Base-by-base conservation (phyloP, 1,284 basidiomycete species). In the Malassezia sympodialis region DNA sequence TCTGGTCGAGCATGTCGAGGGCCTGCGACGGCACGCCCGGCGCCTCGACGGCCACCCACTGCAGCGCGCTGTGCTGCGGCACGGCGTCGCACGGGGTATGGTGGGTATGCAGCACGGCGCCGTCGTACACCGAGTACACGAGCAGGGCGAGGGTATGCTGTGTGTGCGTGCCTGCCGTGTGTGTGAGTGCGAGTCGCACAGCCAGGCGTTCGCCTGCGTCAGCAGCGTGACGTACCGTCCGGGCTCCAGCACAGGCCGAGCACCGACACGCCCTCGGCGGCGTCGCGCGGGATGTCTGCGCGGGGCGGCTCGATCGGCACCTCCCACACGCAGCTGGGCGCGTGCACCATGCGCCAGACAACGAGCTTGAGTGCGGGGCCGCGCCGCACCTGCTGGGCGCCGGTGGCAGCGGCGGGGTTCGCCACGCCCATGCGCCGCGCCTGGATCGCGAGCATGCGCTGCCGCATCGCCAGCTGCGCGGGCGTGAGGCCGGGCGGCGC, bases 391-490 rank as follows among this genome's bases (percentile, higher is more conserved):
- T 17, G 31, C 15, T 30, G 19, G 6, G 31, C 40, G 2, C 28
- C 30, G 17, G 17, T 12, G 14, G 34, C 26, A 17, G 53, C 53
- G 1, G 43, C 43, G 2, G 54, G 43, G 17, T 56, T 51, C 30
- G 54, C 49, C 5, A 51, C 49, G 42, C 54, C 54, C 32, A 56
- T 42, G 10, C 49, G 49, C 8, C 55, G 55, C 19, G 55, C 55
- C 30, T 57, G 55, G 28, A 57, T 48, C 21, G 49, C 55, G 4
- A 57, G 49, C 49, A 57, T 48, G 11, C 50, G 44, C 34, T 57
- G 55, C 24, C 55, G 55, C 55, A 57, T 57, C 28, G 55, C 55
- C 4, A 52, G 26, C 34, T 57, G 55, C 26, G 55, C 55, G 5
- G 55, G 43, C 26, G 49, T 52, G 19, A 57, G 44, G 30, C 51